Evolutionary conservation across 768 basidiomycete species (phyloP).

Genomic region (Mycena alexandri): DNA sequence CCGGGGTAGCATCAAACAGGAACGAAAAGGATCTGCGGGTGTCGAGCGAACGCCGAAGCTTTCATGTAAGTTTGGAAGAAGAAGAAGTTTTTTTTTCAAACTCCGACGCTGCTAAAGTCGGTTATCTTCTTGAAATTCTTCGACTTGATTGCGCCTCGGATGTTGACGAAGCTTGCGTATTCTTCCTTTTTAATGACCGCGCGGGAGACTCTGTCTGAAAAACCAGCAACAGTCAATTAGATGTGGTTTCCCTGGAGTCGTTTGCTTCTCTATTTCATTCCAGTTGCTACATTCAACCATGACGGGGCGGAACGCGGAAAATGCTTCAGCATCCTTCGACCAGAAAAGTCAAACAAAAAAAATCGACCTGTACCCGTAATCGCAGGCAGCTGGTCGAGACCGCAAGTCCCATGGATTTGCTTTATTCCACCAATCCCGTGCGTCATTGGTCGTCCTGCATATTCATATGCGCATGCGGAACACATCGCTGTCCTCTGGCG

Average conservation of each 20-base stretch:
- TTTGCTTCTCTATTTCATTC: background rate
- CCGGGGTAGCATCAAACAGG: slow-evolving; percentile 1
- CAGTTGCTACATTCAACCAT: background rate
- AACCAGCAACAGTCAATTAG: background rate
- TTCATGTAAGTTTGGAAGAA: no score
- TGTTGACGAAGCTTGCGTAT: background rate
- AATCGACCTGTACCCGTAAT: slow-evolving; percentile 4
- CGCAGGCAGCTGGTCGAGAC: background rate
- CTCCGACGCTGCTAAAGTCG: no score
- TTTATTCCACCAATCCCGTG: background rate
- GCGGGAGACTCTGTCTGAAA: background rate
- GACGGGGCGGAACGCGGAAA: slow-evolving; percentile 1
- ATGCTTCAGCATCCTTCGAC: background rate
- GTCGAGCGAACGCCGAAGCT: no score
- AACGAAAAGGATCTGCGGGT: no score
- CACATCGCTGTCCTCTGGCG: background rate
- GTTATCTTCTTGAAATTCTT: no score
- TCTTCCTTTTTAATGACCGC: background rate
- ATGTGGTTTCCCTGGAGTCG: slow-evolving; percentile 10
- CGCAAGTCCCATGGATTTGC: background rate
- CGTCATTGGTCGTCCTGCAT: background rate
- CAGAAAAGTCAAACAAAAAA: slow-evolving; percentile 1
- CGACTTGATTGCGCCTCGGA: no score
- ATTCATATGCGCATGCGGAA: slow-evolving; percentile 6
- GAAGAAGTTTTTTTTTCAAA: no score